These are phyloP conservation scores for Guadua angustifolia DNA, from an alignment of 176 grass and related monocot genomes.

Conservation along the genomic window DNA sequence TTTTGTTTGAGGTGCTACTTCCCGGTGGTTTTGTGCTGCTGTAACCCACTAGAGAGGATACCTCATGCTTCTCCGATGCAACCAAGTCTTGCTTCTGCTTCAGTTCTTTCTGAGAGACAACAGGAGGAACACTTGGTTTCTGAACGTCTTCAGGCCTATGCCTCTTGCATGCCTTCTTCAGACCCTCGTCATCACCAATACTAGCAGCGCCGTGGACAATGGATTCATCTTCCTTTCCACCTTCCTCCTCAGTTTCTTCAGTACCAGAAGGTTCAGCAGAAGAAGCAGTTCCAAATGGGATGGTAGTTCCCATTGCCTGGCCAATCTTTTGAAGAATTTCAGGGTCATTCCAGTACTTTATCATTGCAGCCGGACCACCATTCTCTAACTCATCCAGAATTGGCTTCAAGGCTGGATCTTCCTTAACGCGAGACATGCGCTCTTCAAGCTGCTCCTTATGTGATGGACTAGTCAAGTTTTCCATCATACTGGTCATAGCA, in stretches of 20 bases:
- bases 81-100: no score
- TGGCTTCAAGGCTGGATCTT: constrained; percentile 82
- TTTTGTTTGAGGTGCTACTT: no score
- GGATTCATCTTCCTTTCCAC: constrained; percentile 72
- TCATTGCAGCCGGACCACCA: constrained; percentile 85
- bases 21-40: no score
- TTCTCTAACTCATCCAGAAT: constrained; percentile 91
- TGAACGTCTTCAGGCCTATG: no score
- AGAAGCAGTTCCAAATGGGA: constrained; percentile 60
- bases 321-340: constrained; percentile 91
- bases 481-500: constrained; percentile 83
- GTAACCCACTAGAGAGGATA: no score
- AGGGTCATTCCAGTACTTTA: constrained; percentile 99
- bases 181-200: constrained; percentile 88
- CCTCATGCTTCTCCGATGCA: no score
- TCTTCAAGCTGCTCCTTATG: constrained; percentile 92
- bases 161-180: no score
- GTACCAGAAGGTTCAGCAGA: constrained; percentile 52
- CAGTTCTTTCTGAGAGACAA: no score
- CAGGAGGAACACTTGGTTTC: no score
- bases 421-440: constrained; percentile 75
- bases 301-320: constrained; percentile 72
- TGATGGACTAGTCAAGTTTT: constrained; percentile 72
- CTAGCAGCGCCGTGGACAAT: constrained; percentile 86
- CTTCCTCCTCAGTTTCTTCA: constrained; percentile 76